Evolutionary conservation across 2,329 filamentous ascomycete species (phyloP), one percentile per base, ranked within the genome.

Genomic region (Zelopaecilomyces penicillatus): DNA sequence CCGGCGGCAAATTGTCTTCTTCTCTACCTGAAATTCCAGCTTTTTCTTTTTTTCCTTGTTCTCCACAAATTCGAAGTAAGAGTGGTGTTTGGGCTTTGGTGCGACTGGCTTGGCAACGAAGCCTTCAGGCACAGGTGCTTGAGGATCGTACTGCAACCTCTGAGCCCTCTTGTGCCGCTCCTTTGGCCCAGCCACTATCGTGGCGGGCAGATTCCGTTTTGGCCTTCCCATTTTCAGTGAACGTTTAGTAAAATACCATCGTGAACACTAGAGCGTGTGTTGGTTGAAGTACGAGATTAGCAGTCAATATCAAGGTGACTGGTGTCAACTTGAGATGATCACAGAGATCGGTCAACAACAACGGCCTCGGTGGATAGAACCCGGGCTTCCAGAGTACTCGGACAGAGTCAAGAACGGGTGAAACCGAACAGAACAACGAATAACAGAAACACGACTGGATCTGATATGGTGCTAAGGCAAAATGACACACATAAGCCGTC

Each of bases 31-130:
- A 50, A 74, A 73, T 56, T 83, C 78, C 41, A 83, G 69, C 56
- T 78, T 82, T 64, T 77, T 77, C 60, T 80, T 82, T 58, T 75
- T 78, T 51, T 82, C 74, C 46, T 71, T 71, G 55, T 83, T 83
- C 54, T 82, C 75, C 48, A 81, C 74, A 49, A 81, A 71, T 60
- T 83, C 79, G 54, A 79, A 80, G 56, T 80, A 82, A 10, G 75
- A 73, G 52, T 76, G 73, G 59, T 83, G 76, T 56, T 79, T 79
- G 37, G 70, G 63, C 48, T 70, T 75, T 32, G 71, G 64, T 10
- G 63, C 46, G 28, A 60, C 52, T 38, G 62, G 64, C 47, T 64
- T 69, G 39, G 66, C 65, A 41, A 65, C 61, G 42, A 70, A 58
- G 40, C 56, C 59, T 28, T 55, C 48, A 10, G 62, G 64, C 48